phyloP scores from a whole-genome alignment of 371 early-diverging fungal genomes.

The Parasitella parasitica region DNA sequence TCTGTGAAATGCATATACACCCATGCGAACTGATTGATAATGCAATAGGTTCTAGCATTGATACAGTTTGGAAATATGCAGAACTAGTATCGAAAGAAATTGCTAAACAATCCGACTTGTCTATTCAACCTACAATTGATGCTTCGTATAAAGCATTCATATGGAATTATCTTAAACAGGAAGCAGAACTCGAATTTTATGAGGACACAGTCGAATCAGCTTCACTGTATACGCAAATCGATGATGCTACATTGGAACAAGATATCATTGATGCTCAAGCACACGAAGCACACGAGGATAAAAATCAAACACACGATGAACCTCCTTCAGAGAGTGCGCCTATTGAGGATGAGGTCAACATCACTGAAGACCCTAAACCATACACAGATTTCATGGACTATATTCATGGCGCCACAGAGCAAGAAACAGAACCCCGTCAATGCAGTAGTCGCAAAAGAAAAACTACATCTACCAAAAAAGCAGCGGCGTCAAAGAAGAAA shows the following conservation, averaged over 20 bases:
- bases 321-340: neutral
- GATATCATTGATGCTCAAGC: neutral
- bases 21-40: neutral
- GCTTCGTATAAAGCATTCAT: slow-evolving; percentile 28
- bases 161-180: slow-evolving; percentile 24
- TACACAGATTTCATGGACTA: neutral
- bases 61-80: slow-evolving; percentile 22
- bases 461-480: neutral
- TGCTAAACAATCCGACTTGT: neutral
- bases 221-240: neutral
- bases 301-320: neutral
- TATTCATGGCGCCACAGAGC: neutral
- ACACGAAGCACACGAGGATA: neutral
- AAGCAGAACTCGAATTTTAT: slow-evolving; percentile 18
- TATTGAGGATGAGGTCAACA: neutral
- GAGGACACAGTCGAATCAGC: neutral
- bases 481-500: neutral
- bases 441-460: slow-evolving; percentile 7
- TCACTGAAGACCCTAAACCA: neutral
- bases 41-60: slow-evolving; percentile 11
- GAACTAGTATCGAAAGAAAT: slow-evolving; percentile 1
- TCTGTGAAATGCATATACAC: neutral
- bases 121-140: slow-evolving; percentile 21
- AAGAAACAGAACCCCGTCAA: neutral
- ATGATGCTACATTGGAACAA: neutral